Percentiles rank a stretch among this genome's conserved stretches.
phyloP scores from a whole-genome alignment of 176 grass and related monocot species.

The Zoysia pacifica region DNA sequence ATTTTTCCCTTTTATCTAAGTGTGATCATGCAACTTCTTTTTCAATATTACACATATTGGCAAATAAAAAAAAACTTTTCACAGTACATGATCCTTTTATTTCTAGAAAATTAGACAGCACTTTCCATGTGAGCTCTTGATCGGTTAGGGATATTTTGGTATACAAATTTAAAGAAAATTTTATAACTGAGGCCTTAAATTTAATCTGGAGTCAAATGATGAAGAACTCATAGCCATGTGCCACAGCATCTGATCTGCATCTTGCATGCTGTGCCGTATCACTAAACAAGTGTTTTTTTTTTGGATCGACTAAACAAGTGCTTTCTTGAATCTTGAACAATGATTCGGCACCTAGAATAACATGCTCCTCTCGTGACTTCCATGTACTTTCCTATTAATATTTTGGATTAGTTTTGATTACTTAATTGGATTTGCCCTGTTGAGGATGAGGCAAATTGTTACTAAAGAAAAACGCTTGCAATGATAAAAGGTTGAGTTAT shows the following conservation, averaged over 20 bases:
- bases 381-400: conserved; percentile 16
- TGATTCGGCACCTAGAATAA: no score
- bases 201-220: conserved; percentile 46
- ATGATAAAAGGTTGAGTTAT: conserved; percentile 6
- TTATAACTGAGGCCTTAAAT: conserved; percentile 29
- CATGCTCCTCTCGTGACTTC: no score
- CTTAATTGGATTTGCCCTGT: conserved; percentile 38
- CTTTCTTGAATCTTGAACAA: conserved; percentile 45
- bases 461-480: conserved; percentile 9
- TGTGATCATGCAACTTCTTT: not conserved
- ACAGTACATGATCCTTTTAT: not conserved
- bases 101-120: conserved; percentile 26
- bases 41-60: not conserved
- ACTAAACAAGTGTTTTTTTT: conserved; percentile 48
- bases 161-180: conserved; percentile 16
- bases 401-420: conserved; percentile 27
- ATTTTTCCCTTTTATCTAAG: not conserved
- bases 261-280: conserved; percentile 37
- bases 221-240: conserved; percentile 43
- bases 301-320: conserved; percentile 51
- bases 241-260: conserved; percentile 52
- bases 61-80: not conserved
- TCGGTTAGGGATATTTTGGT: conserved; percentile 24
- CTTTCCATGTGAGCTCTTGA: conserved; percentile 17
- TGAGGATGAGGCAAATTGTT: conserved; percentile 22